phyloP scores from a whole-genome alignment of 2,329 filamentous ascomycete species.

The Lomentospora prolificans region DNA sequence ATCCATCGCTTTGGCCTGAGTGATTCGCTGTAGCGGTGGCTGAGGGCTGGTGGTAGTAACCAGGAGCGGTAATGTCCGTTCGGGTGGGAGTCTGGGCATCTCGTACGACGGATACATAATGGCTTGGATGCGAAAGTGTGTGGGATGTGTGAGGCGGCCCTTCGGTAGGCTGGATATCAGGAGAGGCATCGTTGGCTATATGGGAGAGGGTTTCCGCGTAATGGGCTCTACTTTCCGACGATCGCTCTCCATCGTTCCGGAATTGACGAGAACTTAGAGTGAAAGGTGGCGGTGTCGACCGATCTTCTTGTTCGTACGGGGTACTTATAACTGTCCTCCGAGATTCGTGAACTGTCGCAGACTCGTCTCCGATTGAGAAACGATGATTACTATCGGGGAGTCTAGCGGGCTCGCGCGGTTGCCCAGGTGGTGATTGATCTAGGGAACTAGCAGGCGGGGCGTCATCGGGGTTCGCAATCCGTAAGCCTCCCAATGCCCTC shows the following conservation, averaged over 20 bases:
- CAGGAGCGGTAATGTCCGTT: not conserved
- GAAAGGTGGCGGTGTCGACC: not conserved
- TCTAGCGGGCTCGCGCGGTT: not conserved
- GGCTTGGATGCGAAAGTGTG: constrained; percentile 43
- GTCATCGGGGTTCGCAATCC: constrained; percentile 94
- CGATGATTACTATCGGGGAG: not conserved
- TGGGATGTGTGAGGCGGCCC: constrained; percentile 15
- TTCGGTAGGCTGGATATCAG: constrained; percentile 10
- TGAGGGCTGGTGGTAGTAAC: not conserved
- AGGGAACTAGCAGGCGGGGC: constrained; percentile 30
- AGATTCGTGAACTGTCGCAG: not conserved
- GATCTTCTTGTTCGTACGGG: not conserved
- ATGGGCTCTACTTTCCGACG: not conserved
- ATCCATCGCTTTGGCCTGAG: constrained; percentile 55
- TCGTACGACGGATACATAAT: constrained; percentile 56
- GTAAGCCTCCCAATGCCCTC: constrained; percentile 83
- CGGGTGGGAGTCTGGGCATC: constrained; percentile 15
- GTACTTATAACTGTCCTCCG: not conserved
- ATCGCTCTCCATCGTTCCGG: too few species aligned
- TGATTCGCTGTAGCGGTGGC: constrained; percentile 49
- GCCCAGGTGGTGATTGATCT: constrained; percentile 9
- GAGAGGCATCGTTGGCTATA: constrained; percentile 12
- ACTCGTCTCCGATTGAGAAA: not conserved
- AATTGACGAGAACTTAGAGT: too few species aligned
- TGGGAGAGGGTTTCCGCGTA: constrained; percentile 9